Evolutionary conservation across 176 grass and related monocot species (phyloP), one percentile per base, ranked within the genome.

Genomic region (Musa acuminata): DNA sequence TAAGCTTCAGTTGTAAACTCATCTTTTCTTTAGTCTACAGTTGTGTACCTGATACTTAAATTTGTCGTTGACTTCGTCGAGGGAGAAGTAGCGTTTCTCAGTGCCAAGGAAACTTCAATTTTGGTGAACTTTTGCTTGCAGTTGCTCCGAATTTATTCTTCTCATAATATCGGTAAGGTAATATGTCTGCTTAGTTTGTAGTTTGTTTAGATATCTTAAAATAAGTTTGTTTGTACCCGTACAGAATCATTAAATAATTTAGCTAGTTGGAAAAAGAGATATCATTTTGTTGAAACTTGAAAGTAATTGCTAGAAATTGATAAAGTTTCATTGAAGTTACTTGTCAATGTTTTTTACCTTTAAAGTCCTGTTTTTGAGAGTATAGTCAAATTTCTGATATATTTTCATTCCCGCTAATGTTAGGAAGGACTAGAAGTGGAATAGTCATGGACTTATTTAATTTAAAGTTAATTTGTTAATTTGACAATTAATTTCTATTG

Each of bases 1-100:
- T 62, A 54, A 11, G 22, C 55, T 74, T 49, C 25, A 11, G 26
- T 43, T 21, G 16, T 70, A 20, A 50, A 23, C 64, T 35, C 6
- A 51, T 72, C 27, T 48, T 52, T 67, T 74, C 59, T 90, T 84
- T 76, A 98, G 94, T 85, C 94, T 73, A 79, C 82, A 85, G 90
- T 98, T 29, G 75, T 98, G 64, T 91, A 93, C 78, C 87, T 98
- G 84, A 85, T 98, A 93, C 90, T 98, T 52, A 98, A 93, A 76
- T 98, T 98, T 81, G 86, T 93, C 48, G 90, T 98, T 86, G 90
- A 98, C 77, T 98, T 93, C 75, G 91, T 98, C 49, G 94, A 98
- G 67, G 94, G 87, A 62, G 87, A 93, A 98, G 75, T 92, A 75
- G 84, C 90, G 72, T 98, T 92, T 83, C 86, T 98, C 64, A 88